phyloP scores from a whole-genome alignment of 2,329 filamentous ascomycete genomes.

The Chrysosporium queenslandicum region DNA sequence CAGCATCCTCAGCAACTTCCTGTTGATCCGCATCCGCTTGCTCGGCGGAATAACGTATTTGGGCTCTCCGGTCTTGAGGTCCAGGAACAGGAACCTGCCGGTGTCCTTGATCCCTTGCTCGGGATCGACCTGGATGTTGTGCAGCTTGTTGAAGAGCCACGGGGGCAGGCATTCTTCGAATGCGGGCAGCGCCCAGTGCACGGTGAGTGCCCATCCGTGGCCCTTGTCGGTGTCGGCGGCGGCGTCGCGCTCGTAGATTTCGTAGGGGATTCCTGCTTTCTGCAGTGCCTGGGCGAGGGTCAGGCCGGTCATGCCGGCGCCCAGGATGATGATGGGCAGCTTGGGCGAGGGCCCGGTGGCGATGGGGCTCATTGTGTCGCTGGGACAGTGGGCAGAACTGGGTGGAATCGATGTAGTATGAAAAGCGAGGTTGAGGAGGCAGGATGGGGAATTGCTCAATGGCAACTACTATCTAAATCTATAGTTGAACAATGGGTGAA shows the following conservation, averaged over 20 bases:
- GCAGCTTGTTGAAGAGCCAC: constrained; percentile 27
- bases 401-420: background rate
- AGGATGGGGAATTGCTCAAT: no score
- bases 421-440: no score
- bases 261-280: constrained; percentile 8
- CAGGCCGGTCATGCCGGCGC: constrained; percentile 30
- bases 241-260: constrained; percentile 11
- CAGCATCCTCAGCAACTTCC: constrained; percentile 35
- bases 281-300: constrained; percentile 34
- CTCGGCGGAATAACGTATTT: constrained; percentile 39
- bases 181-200: constrained; percentile 45
- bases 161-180: constrained; percentile 5
- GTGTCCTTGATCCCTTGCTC: constrained; percentile 39
- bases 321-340: constrained; percentile 25
- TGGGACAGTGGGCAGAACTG: background rate
- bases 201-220: constrained; percentile 46
- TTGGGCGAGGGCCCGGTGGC: background rate
- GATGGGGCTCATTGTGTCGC: background rate
- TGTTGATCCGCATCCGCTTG: constrained; percentile 40
- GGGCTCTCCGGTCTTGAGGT: constrained; percentile 44
- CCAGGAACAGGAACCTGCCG: constrained; percentile 47
- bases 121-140: constrained; percentile 47
- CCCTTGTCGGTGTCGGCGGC: constrained; percentile 1
- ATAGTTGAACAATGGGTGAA: no score
- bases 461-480: no score